Conservation (phyloP, 208 protist species). For the Leishmania martiniquensis region DNA sequence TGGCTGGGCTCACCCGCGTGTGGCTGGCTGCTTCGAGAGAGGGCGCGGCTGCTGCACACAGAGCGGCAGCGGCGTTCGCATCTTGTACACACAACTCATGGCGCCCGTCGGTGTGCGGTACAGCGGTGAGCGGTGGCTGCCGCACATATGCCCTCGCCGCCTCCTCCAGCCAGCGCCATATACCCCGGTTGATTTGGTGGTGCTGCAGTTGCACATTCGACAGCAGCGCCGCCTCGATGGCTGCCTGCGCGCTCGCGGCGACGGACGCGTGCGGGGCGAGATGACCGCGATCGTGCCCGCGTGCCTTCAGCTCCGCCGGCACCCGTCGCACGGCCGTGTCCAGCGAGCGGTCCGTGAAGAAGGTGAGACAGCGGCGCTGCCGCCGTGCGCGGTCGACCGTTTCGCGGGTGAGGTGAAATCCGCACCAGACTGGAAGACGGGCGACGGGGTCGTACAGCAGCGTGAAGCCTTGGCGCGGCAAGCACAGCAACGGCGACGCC, state of each 20-base stretch:
- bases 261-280: slow-evolving; percentile 73
- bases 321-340: slow-evolving; percentile 21
- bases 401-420: slow-evolving; percentile 41
- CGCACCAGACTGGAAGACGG: slow-evolving; percentile 53
- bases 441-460: slow-evolving; percentile 48
- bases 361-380: slow-evolving; percentile 29
- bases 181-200: slow-evolving; percentile 45
- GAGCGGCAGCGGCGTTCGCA: not conserved
- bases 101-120: not conserved
- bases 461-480: slow-evolving; percentile 48
- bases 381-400: slow-evolving; percentile 25
- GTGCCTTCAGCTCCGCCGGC: slow-evolving; percentile 22
- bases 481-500: slow-evolving; percentile 15
- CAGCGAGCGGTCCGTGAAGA: slow-evolving; percentile 49
- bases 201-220: slow-evolving; percentile 67
- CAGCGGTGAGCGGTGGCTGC: not conserved
- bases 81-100: not conserved
- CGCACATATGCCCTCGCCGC: slow-evolving; percentile 49
- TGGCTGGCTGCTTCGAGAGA: not conserved
- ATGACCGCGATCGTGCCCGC: slow-evolving; percentile 59
- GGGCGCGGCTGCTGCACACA: not conserved
- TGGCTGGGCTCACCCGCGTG: not conserved
- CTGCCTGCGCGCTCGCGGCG: slow-evolving; percentile 29
- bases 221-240: slow-evolving; percentile 52
- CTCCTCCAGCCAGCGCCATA: slow-evolving; percentile 62